These are phyloP conservation scores for Dactylis glomerata DNA, from an alignment of 176 grass and related monocot genomes.

Conservation along the genomic window DNA sequence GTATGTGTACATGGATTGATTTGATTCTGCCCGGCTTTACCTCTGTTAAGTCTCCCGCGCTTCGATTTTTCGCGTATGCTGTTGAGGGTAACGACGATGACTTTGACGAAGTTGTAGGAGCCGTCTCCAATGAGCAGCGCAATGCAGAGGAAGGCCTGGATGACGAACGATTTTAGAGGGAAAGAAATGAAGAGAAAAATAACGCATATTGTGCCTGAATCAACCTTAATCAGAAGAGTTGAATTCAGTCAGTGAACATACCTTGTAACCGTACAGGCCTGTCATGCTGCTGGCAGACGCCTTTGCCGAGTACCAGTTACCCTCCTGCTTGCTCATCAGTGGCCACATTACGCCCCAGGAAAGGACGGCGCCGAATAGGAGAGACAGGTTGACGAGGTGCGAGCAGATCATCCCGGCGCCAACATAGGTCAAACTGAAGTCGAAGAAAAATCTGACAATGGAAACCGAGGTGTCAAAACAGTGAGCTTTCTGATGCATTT, in stretches of 20 bases:
- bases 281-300: slow-evolving; percentile 64
- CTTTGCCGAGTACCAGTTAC: slow-evolving; percentile 68
- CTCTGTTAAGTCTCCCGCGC: slow-evolving; percentile 48
- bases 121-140: slow-evolving; percentile 88
- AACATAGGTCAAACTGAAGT: slow-evolving; percentile 94
- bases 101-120: slow-evolving; percentile 90
- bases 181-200: not conserved
- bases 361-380: slow-evolving; percentile 79
- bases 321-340: slow-evolving; percentile 69
- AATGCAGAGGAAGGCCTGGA: slow-evolving; percentile 89
- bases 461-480: not conserved
- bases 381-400: slow-evolving; percentile 87
- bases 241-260: slow-evolving; percentile 8
- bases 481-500: not conserved
- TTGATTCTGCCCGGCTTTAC: no score
- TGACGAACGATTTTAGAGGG: not conserved
- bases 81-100: slow-evolving; percentile 55
- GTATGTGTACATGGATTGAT: no score
- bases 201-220: not conserved
- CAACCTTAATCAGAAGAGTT: not conserved
- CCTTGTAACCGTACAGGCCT: slow-evolving; percentile 95
- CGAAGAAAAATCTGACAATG: slow-evolving; percentile 82
- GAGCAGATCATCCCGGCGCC: slow-evolving; percentile 98
- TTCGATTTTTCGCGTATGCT: slow-evolving; percentile 57
- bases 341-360: slow-evolving; percentile 98